phyloP scores from a whole-genome alignment of 1,284 basidiomycete species.

The Trametes pubescens region DNA sequence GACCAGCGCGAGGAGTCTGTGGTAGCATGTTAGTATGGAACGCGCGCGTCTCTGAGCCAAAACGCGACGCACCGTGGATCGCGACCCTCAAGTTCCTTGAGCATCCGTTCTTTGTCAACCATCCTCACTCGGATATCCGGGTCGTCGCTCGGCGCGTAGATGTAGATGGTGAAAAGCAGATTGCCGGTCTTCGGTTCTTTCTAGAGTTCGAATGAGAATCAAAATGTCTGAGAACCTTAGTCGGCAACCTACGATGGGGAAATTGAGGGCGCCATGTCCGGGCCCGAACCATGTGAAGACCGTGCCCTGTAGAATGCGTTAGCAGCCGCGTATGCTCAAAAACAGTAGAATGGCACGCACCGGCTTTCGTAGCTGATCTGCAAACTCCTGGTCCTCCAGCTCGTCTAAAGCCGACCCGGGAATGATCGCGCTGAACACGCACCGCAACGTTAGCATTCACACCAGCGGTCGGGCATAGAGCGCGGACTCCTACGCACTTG shows the following conservation, averaged over 20 bases:
- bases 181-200: conserved; percentile 19
- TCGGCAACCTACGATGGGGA: conserved; percentile 28
- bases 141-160: conserved; percentile 14
- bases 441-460: not conserved
- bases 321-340: not conserved
- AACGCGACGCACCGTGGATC: conserved; percentile 24
- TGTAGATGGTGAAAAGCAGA: conserved; percentile 16
- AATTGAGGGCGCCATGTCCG: conserved; percentile 29
- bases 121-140: not conserved
- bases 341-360: not conserved
- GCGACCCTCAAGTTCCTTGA: conserved; percentile 14
- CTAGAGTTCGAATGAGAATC: not conserved
- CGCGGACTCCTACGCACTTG: conserved; percentile 34
- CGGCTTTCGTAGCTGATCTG: conserved; percentile 16
- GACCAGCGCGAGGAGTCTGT: conserved; percentile 31
- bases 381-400: conserved; percentile 28
- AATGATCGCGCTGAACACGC: conserved; percentile 25
- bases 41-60: not conserved
- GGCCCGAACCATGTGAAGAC: conserved; percentile 32
- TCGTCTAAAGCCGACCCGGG: conserved; percentile 26
- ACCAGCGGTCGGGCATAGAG: not conserved
- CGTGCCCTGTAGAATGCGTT: conserved; percentile 14
- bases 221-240: not conserved
- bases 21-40: not conserved
- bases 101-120: conserved; percentile 6